A percentile compares a stretch with the other conserved stretches of the same genome.
phyloP scores from a whole-genome alignment of 2,329 filamentous ascomycete genomes.

The Xylaria sp. region DNA sequence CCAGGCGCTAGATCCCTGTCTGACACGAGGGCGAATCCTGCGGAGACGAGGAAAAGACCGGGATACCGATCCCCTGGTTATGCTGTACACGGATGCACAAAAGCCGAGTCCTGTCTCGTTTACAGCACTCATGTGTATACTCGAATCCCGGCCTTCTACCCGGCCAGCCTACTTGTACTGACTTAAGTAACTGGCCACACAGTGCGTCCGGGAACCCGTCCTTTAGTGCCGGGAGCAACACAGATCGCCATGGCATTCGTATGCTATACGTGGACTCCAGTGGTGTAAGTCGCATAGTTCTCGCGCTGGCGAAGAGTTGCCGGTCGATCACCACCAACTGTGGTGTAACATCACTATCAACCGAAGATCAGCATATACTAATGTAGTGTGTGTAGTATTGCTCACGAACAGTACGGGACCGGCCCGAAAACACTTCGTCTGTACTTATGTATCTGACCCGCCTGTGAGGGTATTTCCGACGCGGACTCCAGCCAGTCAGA shows the following conservation, averaged over 20 bases:
- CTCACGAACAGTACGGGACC: constrained; percentile 17
- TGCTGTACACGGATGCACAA: constrained; percentile 11
- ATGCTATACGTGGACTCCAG: no score
- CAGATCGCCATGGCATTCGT: background rate
- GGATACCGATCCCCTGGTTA: background rate
- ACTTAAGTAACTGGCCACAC: no score
- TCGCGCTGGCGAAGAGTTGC: constrained; percentile 2
- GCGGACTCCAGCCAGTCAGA: background rate
- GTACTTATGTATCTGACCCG: constrained; percentile 10
- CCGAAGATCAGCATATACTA: constrained; percentile 11
- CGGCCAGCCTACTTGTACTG: no score
- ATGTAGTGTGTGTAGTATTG: background rate
- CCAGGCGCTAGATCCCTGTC: constrained; percentile 26
- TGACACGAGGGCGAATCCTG: constrained; percentile 30
- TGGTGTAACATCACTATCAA: constrained; percentile 9
- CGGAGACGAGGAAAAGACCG: constrained; percentile 10
- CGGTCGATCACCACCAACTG: constrained; percentile 18
- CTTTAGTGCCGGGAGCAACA: background rate
- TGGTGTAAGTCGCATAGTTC: no score
- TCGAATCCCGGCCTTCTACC: no score
- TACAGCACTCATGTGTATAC: no score
- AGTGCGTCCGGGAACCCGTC: no score
- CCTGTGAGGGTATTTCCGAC: background rate
- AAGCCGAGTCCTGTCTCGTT: constrained; percentile 5
- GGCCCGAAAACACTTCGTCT: constrained; percentile 17